Conservation (phyloP, 176 grass and related monocot genomes). For the Cenchrus fungigraminus region DNA sequence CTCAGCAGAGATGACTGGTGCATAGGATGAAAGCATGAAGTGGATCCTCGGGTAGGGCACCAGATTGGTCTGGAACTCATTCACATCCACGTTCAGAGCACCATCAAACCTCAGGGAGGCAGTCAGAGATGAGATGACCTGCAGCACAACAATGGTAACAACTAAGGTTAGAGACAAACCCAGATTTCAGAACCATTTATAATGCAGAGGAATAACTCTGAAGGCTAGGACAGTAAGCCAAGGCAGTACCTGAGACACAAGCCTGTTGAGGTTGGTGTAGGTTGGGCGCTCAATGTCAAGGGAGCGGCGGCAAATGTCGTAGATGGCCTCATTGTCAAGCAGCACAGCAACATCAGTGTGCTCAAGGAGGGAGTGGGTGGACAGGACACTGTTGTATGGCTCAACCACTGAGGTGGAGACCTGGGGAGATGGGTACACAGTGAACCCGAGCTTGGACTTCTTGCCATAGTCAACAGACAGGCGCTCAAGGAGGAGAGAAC, state of each 20-base stretch:
- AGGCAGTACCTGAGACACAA: conserved; percentile 51
- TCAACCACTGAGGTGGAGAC: conserved; percentile 68
- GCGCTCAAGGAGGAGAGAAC: conserved; percentile 59
- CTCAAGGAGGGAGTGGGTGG: conserved; percentile 62
- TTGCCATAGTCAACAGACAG: conserved; percentile 65
- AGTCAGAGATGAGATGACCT: conserved; percentile 63
- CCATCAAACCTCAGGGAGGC: conserved; percentile 66
- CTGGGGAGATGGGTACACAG: conserved; percentile 66
- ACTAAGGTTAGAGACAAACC: background rate
- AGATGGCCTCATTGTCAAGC: conserved; percentile 59
- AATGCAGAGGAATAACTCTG: background rate
- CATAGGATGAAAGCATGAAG: conserved; percentile 64
- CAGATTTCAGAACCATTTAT: background rate
- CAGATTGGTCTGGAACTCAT: conserved; percentile 62
- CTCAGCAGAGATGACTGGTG: conserved; percentile 58
- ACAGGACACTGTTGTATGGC: conserved; percentile 70
- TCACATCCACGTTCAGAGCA: conserved; percentile 59
- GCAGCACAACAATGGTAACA: background rate
- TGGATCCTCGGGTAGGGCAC: conserved; percentile 65
- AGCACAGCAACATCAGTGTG: conserved; percentile 56
- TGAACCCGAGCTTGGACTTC: conserved; percentile 69
- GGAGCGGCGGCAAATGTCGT: conserved; percentile 65
- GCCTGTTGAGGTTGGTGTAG: conserved; percentile 68
- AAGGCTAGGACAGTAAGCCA: background rate
- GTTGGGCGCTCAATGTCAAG: conserved; percentile 69